Percentiles rank a stretch among this genome's conserved stretches.
phyloP scores from a whole-genome alignment of 805 yeast genomes.

The Metschnikowia aberdeeniae region DNA sequence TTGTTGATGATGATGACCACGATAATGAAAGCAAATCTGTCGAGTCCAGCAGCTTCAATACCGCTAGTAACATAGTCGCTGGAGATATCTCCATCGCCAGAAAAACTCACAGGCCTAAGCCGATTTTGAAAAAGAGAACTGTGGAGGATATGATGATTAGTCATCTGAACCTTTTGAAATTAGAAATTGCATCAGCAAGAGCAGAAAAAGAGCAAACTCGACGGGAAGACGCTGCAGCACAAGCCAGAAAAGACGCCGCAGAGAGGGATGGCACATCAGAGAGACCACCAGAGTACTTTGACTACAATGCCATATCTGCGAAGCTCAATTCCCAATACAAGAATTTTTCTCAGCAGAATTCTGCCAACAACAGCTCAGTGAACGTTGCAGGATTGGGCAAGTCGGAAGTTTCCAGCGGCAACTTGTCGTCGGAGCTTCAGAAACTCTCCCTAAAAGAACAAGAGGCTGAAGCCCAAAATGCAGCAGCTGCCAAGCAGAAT shows the following conservation, averaged over 20 bases:
- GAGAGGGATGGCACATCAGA: conserved; percentile 10
- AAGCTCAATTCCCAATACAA: conserved; percentile 39
- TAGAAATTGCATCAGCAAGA: conserved; percentile 37
- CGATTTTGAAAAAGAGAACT: conserved; percentile 83
- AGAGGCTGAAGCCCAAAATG: neutral
- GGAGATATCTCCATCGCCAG: conserved; percentile 43
- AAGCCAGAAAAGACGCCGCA: conserved; percentile 16
- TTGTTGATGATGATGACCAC: conserved; percentile 44
- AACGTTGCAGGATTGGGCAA: conserved; percentile 17
- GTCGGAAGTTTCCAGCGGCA: conserved; percentile 4
- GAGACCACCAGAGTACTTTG: conserved; percentile 37
- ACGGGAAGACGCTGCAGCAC: conserved; percentile 26
- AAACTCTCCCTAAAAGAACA: conserved; percentile 1
- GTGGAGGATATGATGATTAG: conserved; percentile 76
- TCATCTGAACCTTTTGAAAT: conserved; percentile 46
- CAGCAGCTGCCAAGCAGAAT: conserved; percentile 20
- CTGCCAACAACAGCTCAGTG: conserved; percentile 28
- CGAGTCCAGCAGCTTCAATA: conserved; percentile 16
- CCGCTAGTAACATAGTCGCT: conserved; percentile 42
- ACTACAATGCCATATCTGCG: conserved; percentile 41
- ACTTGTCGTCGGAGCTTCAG: conserved; percentile 5
- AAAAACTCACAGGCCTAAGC: conserved; percentile 50
- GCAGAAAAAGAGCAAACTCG: conserved; percentile 28
- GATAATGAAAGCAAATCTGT: conserved; percentile 20
- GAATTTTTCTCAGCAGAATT: conserved; percentile 24